Percentiles rank a stretch among this genome's conserved stretches.
Conservation (phyloP, 129 eudicot genomes). For the Helichrysum umbraculigerum region DNA sequence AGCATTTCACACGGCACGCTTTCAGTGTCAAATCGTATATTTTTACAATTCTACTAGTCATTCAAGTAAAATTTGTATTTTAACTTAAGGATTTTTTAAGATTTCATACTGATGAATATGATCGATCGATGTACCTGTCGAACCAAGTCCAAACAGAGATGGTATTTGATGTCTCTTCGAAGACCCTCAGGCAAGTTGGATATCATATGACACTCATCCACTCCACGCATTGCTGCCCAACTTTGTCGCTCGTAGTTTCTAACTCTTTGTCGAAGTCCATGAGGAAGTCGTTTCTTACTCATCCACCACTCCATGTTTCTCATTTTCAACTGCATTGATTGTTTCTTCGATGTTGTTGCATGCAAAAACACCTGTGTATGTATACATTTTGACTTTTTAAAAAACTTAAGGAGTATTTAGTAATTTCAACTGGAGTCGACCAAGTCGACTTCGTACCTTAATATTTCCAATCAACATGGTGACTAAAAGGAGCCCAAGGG, state of each 20-base stretch:
- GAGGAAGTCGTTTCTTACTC: constrained; percentile 69
- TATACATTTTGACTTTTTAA: not conserved
- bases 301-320: constrained; percentile 95
- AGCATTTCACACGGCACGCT: not conserved
- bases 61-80: too few relatives aligned
- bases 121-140: constrained; percentile 50
- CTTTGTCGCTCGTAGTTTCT: constrained; percentile 79
- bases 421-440: not conserved
- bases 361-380: constrained; percentile 58
- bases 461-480: constrained; percentile 95
- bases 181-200: constrained; percentile 84
- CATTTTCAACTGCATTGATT: constrained; percentile 83
- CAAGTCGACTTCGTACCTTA: constrained; percentile 47
- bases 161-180: constrained; percentile 86
- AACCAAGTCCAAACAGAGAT: constrained; percentile 84
- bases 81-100: not conserved
- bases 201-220: constrained; percentile 86
- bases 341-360: constrained; percentile 92
- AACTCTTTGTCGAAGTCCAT: constrained; percentile 58
- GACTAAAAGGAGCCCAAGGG: constrained; percentile 80
- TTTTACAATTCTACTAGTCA: too few relatives aligned
- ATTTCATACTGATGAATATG: not conserved
- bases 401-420: not conserved
- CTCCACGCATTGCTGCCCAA: constrained; percentile 96
- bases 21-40: not conserved